phyloP scores from a whole-genome alignment of 495 filamentous ascomycete genomes.

The Aspergillus indologenus region DNA sequence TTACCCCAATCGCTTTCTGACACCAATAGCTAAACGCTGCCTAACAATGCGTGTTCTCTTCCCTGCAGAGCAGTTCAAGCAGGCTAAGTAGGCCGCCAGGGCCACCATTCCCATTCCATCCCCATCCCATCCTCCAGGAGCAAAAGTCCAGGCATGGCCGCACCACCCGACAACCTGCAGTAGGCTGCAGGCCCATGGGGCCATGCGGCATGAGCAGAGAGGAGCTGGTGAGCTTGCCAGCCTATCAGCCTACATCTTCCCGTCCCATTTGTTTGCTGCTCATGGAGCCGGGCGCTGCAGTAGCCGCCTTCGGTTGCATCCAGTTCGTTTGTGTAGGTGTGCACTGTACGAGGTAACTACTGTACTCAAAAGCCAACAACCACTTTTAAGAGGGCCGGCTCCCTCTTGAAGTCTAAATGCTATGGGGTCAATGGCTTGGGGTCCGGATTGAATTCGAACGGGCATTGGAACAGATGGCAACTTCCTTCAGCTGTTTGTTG shows the following conservation, averaged over 20 bases:
- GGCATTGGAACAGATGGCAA: background rate
- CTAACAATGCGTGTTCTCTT: conserved; percentile 1
- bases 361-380: background rate
- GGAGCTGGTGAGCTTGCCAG: conserved; percentile 9
- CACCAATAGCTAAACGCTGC: conserved; percentile 9
- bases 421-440: background rate
- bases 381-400: background rate
- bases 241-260: conserved; percentile 4
- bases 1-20: background rate
- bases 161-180: conserved; percentile 1
- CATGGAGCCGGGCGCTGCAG: conserved; percentile 4
- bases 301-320: conserved; percentile 7
- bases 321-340: background rate
- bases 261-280: background rate
- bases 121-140: background rate
- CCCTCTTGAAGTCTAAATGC: background rate
- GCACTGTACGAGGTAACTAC: no score
- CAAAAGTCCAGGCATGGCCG: background rate
- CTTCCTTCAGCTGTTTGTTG: background rate
- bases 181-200: conserved; percentile 1
- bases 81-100: background rate
- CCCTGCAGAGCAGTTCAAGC: background rate
- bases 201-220: background rate
- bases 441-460: background rate
- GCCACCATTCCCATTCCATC: background rate